These are phyloP conservation scores for Multifurca ochricompacta DNA, from an alignment of 768 basidiomycete genomes.

Conservation along the genomic window DNA sequence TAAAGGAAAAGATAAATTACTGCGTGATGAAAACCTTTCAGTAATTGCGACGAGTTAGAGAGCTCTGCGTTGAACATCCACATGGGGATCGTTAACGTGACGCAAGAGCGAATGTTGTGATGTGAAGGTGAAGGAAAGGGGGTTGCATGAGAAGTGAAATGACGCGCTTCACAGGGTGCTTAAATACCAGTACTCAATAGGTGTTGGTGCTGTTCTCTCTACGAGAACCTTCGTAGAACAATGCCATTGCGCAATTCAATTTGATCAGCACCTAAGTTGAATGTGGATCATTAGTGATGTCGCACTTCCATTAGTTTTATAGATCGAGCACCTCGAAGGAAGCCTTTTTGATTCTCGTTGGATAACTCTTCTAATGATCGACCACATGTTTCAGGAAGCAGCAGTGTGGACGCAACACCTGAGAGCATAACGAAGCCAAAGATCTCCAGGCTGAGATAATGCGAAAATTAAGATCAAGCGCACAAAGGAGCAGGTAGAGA, in stretches of 20 bases:
- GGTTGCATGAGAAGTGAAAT: not conserved
- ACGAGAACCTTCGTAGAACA: slow-evolving; percentile 7
- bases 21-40: not conserved
- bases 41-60: not conserved
- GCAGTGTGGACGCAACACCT: slow-evolving; percentile 34
- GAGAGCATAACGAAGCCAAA: slow-evolving; percentile 43
- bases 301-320: not conserved
- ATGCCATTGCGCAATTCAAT: slow-evolving; percentile 19
- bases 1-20: slow-evolving; percentile 5
- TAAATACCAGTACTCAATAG: not conserved
- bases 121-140: not conserved
- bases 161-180: not conserved
- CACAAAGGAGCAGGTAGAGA: slow-evolving; percentile 7
- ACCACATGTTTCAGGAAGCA: slow-evolving; percentile 37
- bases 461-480: not conserved
- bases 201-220: not conserved
- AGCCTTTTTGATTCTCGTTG: slow-evolving; percentile 31
- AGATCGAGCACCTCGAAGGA: slow-evolving; percentile 22
- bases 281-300: not conserved
- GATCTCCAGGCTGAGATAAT: slow-evolving; percentile 31
- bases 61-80: not conserved
- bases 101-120: not conserved
- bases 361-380: slow-evolving; percentile 31
- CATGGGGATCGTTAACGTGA: not conserved
- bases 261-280: slow-evolving; percentile 1